A percentile compares a stretch with the other conserved stretches of the same genome.
Evolutionary conservation across 106 monocot species (phyloP).

Genomic region (Triglochin maritima): DNA sequence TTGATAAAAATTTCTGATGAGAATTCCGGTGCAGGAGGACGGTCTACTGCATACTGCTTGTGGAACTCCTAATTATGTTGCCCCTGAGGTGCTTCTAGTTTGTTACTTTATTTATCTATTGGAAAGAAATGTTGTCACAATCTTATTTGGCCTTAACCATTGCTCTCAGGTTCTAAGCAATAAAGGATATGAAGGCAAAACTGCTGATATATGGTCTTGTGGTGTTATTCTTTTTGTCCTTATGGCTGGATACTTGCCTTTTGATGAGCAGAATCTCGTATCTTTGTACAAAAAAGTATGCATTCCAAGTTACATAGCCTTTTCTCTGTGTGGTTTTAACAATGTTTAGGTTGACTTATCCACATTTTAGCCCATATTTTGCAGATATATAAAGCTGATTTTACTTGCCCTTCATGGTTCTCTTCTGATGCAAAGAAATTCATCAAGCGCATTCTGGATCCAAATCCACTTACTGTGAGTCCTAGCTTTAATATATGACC

Average conservation of each 20-base stretch:
- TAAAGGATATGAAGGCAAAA: constrained; percentile 81
- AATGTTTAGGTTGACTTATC: no score
- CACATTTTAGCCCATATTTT: constrained; percentile 7
- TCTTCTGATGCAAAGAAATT: constrained; percentile 68
- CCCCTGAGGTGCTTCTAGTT: constrained; percentile 54
- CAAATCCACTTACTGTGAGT: constrained; percentile 64
- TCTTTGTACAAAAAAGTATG: constrained; percentile 56
- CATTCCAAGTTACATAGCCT: neutral
- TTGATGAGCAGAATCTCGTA: constrained; percentile 58
- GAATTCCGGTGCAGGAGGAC: constrained; percentile 21
- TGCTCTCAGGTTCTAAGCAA: constrained; percentile 65
- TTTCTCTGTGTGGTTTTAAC: neutral
- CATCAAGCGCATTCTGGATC: constrained; percentile 70
- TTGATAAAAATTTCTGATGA: neutral
- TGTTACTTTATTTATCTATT: neutral
- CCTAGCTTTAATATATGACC: neutral
- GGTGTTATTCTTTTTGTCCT: constrained; percentile 94
- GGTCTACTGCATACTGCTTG: constrained; percentile 69
- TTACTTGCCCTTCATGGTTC: constrained; percentile 57
- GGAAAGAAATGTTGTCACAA: neutral
- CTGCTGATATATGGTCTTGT: constrained; percentile 91
- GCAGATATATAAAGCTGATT: constrained; percentile 68
- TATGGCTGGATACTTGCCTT: constrained; percentile 87
- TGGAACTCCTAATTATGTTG: constrained; percentile 92
- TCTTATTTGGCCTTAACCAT: neutral